Evolutionary conservation across 768 basidiomycete genomes (phyloP).

Genomic region (Porpolomopsis calyptriformis): DNA sequence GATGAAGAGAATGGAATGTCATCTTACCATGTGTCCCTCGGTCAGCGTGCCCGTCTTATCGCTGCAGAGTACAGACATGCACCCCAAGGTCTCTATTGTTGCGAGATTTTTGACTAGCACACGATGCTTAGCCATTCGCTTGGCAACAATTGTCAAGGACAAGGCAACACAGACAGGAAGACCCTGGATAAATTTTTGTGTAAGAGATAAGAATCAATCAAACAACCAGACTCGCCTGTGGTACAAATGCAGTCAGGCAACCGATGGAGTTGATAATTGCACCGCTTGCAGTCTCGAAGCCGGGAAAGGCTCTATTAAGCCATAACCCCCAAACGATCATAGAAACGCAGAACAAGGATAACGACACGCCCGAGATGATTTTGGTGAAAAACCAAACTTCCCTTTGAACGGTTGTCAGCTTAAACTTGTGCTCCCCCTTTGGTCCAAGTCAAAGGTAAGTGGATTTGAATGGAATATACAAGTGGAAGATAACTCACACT

Average conservation of each 20-base stretch:
- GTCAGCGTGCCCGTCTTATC: slow-evolving; percentile 50
- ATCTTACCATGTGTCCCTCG: slow-evolving; percentile 34
- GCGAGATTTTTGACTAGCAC: slow-evolving; percentile 65
- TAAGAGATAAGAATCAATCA: slow-evolving; percentile 31
- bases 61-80: slow-evolving; percentile 40
- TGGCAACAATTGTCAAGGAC: slow-evolving; percentile 51
- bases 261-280: slow-evolving; percentile 38
- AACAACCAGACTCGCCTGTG: slow-evolving; percentile 53
- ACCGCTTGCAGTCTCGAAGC: slow-evolving; percentile 48
- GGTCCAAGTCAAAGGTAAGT: slow-evolving; percentile 49
- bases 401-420: slow-evolving; percentile 19
- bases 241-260: slow-evolving; percentile 29
- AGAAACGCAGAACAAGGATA: slow-evolving; percentile 34
- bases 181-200: not conserved
- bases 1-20: not conserved
- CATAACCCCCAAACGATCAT: slow-evolving; percentile 59
- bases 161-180: slow-evolving; percentile 7
- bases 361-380: slow-evolving; percentile 50
- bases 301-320: slow-evolving; percentile 53
- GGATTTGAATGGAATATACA: not conserved
- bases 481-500: not conserved
- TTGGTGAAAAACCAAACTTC: slow-evolving; percentile 34
- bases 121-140: slow-evolving; percentile 60
- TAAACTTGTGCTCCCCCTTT: slow-evolving; percentile 53
- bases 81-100: slow-evolving; percentile 61